Evolutionary conservation across 1,139 yeast species (phyloP).

Genomic region (Zhuliangozyma parablackwelliae): DNA sequence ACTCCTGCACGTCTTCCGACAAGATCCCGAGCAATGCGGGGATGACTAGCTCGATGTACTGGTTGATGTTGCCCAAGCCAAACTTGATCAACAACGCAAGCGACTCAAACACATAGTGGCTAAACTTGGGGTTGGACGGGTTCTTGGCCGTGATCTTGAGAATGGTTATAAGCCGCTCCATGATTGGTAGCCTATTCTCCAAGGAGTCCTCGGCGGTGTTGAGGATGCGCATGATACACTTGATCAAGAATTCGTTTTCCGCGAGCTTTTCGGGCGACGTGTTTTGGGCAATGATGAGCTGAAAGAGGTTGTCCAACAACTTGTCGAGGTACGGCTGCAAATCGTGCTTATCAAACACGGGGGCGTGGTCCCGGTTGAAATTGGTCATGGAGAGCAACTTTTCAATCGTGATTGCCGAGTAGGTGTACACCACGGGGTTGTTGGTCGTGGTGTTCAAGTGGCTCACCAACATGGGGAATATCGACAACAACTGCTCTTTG

Average conservation of each 20-base stretch:
- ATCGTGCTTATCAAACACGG: slow-evolving; percentile 69
- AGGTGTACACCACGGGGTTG: slow-evolving; percentile 86
- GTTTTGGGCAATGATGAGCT: slow-evolving; percentile 56
- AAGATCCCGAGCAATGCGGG: slow-evolving; percentile 67
- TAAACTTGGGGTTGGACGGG: slow-evolving; percentile 92
- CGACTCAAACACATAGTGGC: slow-evolving; percentile 87
- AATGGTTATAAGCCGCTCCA: slow-evolving; percentile 66
- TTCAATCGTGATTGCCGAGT: slow-evolving; percentile 90
- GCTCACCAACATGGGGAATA: slow-evolving; percentile 74
- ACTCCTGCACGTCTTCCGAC: slow-evolving; percentile 86
- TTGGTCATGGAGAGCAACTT: slow-evolving; percentile 76
- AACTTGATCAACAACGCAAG: slow-evolving; percentile 71
- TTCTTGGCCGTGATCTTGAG: slow-evolving; percentile 71
- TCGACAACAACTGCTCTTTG: slow-evolving; percentile 72
- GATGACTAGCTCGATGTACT: slow-evolving; percentile 53
- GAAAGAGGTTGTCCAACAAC: slow-evolving; percentile 61
- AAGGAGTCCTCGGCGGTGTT: slow-evolving; percentile 68
- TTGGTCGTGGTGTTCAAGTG: slow-evolving; percentile 46
- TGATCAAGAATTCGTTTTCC: slow-evolving; percentile 91
- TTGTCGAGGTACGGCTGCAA: slow-evolving; percentile 45
- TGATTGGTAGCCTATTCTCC: slow-evolving; percentile 39
- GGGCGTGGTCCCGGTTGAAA: slow-evolving; percentile 40
- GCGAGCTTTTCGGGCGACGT: slow-evolving; percentile 84
- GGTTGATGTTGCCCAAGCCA: slow-evolving; percentile 28
- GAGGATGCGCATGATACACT: slow-evolving; percentile 79